Percentiles rank a stretch among this genome's conserved stretches.
Conservation (phyloP, 2,329 filamentous ascomycete species). For the Penicillium sp. region DNA sequence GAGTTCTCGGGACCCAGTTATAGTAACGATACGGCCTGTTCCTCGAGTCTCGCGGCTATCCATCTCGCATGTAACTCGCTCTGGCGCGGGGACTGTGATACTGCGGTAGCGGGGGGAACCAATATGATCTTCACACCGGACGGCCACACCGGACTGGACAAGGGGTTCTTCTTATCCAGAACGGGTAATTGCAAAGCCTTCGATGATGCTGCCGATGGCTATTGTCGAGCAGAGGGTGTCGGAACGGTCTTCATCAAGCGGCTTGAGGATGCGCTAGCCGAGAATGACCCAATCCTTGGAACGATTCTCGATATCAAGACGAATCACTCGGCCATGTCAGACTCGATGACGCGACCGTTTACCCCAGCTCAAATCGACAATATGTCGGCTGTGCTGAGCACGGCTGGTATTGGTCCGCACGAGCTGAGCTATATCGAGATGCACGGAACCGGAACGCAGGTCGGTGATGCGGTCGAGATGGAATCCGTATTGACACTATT, state of each 20-base stretch:
- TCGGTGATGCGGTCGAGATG: conserved; percentile 44
- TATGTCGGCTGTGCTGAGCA: conserved; percentile 42
- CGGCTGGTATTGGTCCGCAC: conserved; percentile 41
- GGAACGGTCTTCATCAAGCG: conserved; percentile 57
- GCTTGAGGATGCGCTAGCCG: conserved; percentile 54
- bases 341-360: conserved; percentile 50
- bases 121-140: conserved; percentile 76
- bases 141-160: conserved; percentile 73
- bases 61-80: conserved; percentile 73
- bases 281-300: conserved; percentile 51
- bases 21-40: conserved; percentile 76
- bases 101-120: conserved; percentile 76
- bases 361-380: conserved; percentile 41
- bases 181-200: conserved; percentile 56
- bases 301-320: conserved; percentile 49
- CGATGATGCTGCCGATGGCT: conserved; percentile 57
- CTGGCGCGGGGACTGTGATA: conserved; percentile 76
- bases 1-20: conserved; percentile 74
- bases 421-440: conserved; percentile 46
- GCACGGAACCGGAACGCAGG: conserved; percentile 50
- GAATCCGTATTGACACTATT: conserved; percentile 32
- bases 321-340: conserved; percentile 53
- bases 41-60: conserved; percentile 64
- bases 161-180: conserved; percentile 42
- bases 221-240: conserved; percentile 58